phyloP scores from a whole-genome alignment of 1,139 yeast species.

The Lodderomyces metapsilosis region DNA sequence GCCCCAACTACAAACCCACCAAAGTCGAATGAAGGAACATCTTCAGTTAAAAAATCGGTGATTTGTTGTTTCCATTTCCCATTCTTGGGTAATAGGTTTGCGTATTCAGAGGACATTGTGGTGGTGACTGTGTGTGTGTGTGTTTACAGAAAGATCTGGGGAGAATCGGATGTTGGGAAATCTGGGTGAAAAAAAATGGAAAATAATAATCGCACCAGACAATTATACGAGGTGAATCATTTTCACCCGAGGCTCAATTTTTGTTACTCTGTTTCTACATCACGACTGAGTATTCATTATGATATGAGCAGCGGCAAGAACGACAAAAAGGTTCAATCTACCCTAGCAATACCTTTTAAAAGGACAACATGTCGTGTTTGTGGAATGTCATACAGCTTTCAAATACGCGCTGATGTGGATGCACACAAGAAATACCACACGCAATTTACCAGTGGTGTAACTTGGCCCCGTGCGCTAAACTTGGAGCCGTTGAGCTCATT shows the following conservation, averaged over 20 bases:
- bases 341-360: constrained; percentile 12
- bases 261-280: no score
- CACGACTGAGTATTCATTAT: no score
- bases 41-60: constrained; percentile 76
- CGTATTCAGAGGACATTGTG: constrained; percentile 28
- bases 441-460: constrained; percentile 46
- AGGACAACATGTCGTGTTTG: constrained; percentile 48
- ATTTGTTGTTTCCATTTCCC: constrained; percentile 81
- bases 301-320: constrained; percentile 2
- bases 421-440: constrained; percentile 51
- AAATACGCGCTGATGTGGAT: constrained; percentile 42
- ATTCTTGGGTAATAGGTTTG: constrained; percentile 65
- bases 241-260: no score
- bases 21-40: constrained; percentile 89
- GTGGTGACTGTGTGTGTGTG: background rate
- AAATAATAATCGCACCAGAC: no score
- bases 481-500: constrained; percentile 31
- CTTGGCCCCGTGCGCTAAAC: constrained; percentile 30
- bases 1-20: constrained; percentile 96
- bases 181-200: constrained; percentile 2
- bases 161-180: constrained; percentile 1
- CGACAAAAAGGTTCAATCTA: constrained; percentile 16
- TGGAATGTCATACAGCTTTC: constrained; percentile 57
- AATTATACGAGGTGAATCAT: no score
- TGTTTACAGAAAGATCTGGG: constrained; percentile 3